Percentiles rank a stretch among this genome's conserved stretches.
These are phyloP conservation scores for Phaeosphaeria sp. DNA, from an alignment of 2,329 filamentous ascomycete genomes.

Conservation along the genomic window DNA sequence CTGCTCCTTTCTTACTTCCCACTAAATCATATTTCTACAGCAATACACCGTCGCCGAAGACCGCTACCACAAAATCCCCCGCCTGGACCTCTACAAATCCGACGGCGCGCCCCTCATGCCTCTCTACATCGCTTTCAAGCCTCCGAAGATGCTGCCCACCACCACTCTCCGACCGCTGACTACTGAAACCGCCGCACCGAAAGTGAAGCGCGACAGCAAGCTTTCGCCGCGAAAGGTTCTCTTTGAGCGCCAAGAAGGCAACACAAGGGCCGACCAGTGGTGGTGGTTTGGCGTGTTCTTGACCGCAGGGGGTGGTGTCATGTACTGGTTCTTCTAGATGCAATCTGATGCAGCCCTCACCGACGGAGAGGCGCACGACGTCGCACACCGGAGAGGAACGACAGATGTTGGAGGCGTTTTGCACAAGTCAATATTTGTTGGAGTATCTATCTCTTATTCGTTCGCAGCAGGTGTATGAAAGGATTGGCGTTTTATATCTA, in stretches of 20 bases:
- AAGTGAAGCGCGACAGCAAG: slow-evolving; percentile 40
- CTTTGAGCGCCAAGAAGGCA: slow-evolving; percentile 41
- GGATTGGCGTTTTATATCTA: neutral
- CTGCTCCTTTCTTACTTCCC: neutral
- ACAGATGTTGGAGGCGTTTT: neutral
- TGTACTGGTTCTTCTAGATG: slow-evolving; percentile 55
- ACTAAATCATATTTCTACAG: slow-evolving; percentile 30
- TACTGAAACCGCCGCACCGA: slow-evolving; percentile 45
- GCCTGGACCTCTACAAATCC: slow-evolving; percentile 69
- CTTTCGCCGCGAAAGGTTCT: slow-evolving; percentile 51
- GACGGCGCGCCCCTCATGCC: slow-evolving; percentile 72
- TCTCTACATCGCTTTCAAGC: slow-evolving; percentile 68
- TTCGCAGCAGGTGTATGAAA: neutral
- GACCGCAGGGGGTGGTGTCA: slow-evolving; percentile 55
- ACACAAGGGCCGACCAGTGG: slow-evolving; percentile 52
- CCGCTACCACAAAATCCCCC: slow-evolving; percentile 66
- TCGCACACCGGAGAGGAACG: neutral
- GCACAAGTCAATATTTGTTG: neutral
- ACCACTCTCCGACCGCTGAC: slow-evolving; percentile 66
- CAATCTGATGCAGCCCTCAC: neutral
- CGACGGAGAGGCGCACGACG: neutral
- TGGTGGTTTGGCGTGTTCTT: slow-evolving; percentile 60
- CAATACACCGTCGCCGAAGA: slow-evolving; percentile 60
- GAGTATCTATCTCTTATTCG: neutral
- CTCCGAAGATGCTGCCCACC: slow-evolving; percentile 74